Conservation (phyloP, 2,329 filamentous ascomycete genomes). For the Alternaria ethzedia region DNA sequence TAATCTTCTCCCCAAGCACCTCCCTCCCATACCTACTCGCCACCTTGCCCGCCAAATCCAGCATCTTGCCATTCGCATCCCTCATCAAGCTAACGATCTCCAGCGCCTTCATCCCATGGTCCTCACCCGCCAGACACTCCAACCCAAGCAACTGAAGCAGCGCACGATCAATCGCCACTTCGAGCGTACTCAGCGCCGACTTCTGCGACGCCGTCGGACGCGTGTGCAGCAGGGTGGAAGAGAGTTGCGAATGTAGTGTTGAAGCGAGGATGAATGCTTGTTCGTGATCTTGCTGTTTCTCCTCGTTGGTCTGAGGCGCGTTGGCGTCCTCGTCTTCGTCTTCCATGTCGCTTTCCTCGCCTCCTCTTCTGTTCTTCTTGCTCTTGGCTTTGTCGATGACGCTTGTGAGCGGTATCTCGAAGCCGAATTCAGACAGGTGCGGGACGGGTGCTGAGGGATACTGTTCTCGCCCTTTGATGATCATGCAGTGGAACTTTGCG, state of each 20-base stretch:
- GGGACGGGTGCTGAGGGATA: constrained; percentile 85
- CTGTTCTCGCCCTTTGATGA: constrained; percentile 91
- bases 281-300: constrained; percentile 71
- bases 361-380: constrained; percentile 37
- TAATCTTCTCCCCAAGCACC: constrained; percentile 88
- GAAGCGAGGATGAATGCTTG: constrained; percentile 80
- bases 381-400: constrained; percentile 47
- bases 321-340: constrained; percentile 43
- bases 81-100: constrained; percentile 88
- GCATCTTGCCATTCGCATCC: constrained; percentile 84
- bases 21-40: constrained; percentile 82
- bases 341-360: constrained; percentile 36
- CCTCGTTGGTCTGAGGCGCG: constrained; percentile 24
- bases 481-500: constrained; percentile 96
- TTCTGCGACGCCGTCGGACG: constrained; percentile 70
- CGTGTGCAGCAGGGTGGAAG: constrained; percentile 74
- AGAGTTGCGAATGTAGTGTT: constrained; percentile 74
- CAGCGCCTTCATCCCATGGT: constrained; percentile 90
- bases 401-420: constrained; percentile 79
- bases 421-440: constrained; percentile 92
- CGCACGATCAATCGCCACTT: constrained; percentile 88
- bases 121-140: constrained; percentile 92
- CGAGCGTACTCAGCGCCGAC: constrained; percentile 69
- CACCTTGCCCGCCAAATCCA: constrained; percentile 89
- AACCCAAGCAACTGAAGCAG: constrained; percentile 85